Evolutionary conservation across 257 asterid species (phyloP).

Genomic region (Solanum habrochaites): DNA sequence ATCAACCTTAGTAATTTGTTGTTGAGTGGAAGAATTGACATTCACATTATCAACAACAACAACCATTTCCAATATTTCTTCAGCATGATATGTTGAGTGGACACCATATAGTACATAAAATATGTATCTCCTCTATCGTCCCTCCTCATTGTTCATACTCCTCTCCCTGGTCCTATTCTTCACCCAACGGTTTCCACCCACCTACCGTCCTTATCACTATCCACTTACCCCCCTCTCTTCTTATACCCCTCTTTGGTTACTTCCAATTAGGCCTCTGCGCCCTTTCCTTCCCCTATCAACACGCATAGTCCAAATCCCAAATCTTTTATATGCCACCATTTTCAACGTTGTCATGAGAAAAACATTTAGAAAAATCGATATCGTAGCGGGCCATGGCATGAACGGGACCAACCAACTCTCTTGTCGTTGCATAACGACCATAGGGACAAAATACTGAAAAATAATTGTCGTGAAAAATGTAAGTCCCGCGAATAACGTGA

Average conservation of each 20-base stretch:
- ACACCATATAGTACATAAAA: slow-evolving; percentile 30
- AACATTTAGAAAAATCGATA: slow-evolving; percentile 27
- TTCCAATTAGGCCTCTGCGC: too few species aligned
- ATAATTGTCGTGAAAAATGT: neutral
- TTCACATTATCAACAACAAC: neutral
- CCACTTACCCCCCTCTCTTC: too few species aligned
- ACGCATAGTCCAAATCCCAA: slow-evolving; percentile 33
- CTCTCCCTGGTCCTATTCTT: too few species aligned
- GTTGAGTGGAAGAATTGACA: slow-evolving; percentile 1
- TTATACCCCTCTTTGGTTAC: too few species aligned
- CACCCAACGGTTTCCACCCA: too few species aligned
- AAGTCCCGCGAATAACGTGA: slow-evolving; percentile 1
- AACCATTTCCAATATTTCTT: slow-evolving; percentile 5
- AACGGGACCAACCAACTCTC: slow-evolving; percentile 23
- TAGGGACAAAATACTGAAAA: slow-evolving; percentile 4
- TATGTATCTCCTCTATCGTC: too few species aligned
- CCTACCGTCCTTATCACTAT: too few species aligned
- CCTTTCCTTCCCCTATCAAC: too few species aligned
- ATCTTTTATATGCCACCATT: slow-evolving; percentile 18
- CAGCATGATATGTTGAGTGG: slow-evolving; percentile 26
- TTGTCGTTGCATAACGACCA: neutral
- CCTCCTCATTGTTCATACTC: too few species aligned
- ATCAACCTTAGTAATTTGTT: slow-evolving; percentile 6
- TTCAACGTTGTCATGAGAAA: slow-evolving; percentile 24
- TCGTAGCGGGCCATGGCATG: slow-evolving; percentile 37